Evolutionary conservation across 1,284 basidiomycete species (phyloP), one percentile per base, ranked within the genome.

Genomic region (Thecaphora thlaspeos): DNA sequence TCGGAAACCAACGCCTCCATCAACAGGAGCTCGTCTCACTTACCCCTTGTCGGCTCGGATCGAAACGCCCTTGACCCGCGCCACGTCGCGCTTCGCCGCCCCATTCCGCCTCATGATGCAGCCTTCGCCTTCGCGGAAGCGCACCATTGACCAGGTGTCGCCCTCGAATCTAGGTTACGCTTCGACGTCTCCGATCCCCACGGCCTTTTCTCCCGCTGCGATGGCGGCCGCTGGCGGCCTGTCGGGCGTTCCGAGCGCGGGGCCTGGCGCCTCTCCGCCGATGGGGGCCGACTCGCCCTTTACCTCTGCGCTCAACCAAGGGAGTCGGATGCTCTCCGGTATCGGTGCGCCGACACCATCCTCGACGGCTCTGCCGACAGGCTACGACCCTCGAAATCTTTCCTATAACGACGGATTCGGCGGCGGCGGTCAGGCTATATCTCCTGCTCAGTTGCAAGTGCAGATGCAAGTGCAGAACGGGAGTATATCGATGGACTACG

Each of bases 251-350:
- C 8, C 28, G 8, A 30, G 28, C 28, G 28, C 28, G 28, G 38
- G 18, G 9, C 9, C 38, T 14, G 38, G 38, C n/a, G 18, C 38
- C n/a, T 40, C 38, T 19, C 38, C 38, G n/a, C n/a, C n/a, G 18
- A 14, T 22, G 38, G 38, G 38, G 18, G 14, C 21, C n/a, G 38
- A 40, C 38, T 40, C 38, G 9, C 38, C 38, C 4, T 40, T 40
- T 22, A 40, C 38, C n/a, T 40, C 38, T 4, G 38, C 38, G 5
- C 38, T 40, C 38, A 40, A 40, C 38, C 38, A 40, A 5, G 38
- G 38, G 18, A 21, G 18, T 21, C 38, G 38, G 9, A 40, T 40
- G 9, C 38, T 40, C 15, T 40, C 38, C 9, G n/a, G 18, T 14
- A 40, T 40, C 38, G 10, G 21, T 9, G 32, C 32, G 3, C 32